Percentiles rank a stretch among this genome's conserved stretches.
phyloP scores from a whole-genome alignment of 2,329 filamentous ascomycete genomes.

The Phaeosphaeria sp. region DNA sequence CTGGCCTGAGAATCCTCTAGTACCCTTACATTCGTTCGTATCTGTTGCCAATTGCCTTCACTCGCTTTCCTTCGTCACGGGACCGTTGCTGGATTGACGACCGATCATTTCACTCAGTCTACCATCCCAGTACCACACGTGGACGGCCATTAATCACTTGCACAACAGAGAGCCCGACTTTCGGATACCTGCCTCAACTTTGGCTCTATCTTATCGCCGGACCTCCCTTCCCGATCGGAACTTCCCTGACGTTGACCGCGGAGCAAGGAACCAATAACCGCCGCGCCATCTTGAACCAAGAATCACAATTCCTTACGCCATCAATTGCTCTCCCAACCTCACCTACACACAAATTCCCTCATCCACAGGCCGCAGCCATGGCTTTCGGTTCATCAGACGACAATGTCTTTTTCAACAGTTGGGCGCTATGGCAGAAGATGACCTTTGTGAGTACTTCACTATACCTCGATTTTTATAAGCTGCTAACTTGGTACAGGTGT shows the following conservation, averaged over 20 bases:
- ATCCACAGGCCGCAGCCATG: constrained; percentile 20
- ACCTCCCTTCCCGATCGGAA: constrained; percentile 18
- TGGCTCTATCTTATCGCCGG: constrained; percentile 11
- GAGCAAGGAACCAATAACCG: constrained; percentile 11
- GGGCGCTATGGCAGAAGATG: constrained; percentile 89
- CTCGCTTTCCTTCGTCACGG: constrained; percentile 16
- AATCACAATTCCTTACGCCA: constrained; percentile 11
- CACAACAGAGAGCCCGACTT: neutral
- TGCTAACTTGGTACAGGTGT: constrained; percentile 62
- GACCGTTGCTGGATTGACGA: constrained; percentile 14
- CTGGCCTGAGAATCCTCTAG: constrained; percentile 19
- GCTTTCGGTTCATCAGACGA: constrained; percentile 32
- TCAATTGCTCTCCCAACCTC: constrained; percentile 28
- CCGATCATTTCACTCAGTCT: constrained; percentile 3
- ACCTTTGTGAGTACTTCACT: constrained; percentile 71
- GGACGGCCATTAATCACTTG: constrained; percentile 14
- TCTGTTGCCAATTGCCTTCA: neutral
- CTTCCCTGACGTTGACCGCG: constrained; percentile 22
- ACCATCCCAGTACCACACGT: constrained; percentile 18
- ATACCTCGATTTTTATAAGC: neutral
- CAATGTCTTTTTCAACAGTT: constrained; percentile 57
- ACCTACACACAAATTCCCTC: constrained; percentile 18
- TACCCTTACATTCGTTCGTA: constrained; percentile 24
- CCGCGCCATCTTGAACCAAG: constrained; percentile 22
- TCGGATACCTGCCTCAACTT: neutral